These are phyloP conservation scores for Penicillium sp. DNA, from an alignment of 2,329 filamentous ascomycete species.

Conservation along the genomic window DNA sequence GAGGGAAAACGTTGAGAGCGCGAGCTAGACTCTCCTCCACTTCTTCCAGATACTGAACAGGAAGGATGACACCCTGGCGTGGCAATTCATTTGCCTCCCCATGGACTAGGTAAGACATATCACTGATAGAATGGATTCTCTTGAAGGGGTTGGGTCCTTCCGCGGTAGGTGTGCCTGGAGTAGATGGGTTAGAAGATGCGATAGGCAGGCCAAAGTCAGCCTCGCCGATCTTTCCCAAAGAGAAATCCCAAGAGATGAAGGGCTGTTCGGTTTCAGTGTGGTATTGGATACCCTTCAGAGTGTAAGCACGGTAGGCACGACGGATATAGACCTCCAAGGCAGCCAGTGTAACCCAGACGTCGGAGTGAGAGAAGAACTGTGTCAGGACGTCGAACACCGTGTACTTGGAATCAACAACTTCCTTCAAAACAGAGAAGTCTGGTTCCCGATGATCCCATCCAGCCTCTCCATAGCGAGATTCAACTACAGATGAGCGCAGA, in stretches of 20 bases:
- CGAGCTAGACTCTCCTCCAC: constrained; percentile 80
- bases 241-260: constrained; percentile 89
- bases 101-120: constrained; percentile 82
- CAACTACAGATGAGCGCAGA: constrained; percentile 86
- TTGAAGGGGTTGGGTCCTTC: constrained; percentile 64
- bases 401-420: constrained; percentile 97
- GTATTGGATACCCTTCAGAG: constrained; percentile 84
- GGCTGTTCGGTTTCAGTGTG: constrained; percentile 67
- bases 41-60: constrained; percentile 90
- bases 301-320: constrained; percentile 93
- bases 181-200: constrained; percentile 71
- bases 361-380: constrained; percentile 89
- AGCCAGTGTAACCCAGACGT: constrained; percentile 90
- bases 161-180: constrained; percentile 68
- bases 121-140: constrained; percentile 89
- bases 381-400: constrained; percentile 96
- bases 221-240: constrained; percentile 87
- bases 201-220: constrained; percentile 82
- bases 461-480: constrained; percentile 95
- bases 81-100: constrained; percentile 68
- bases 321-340: constrained; percentile 95
- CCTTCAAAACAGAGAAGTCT: constrained; percentile 84
- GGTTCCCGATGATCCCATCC: constrained; percentile 96
- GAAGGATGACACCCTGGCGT: constrained; percentile 90
- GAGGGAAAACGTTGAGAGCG: constrained; percentile 78